Evolutionary conservation across 192 early-diverging fungal species (phyloP).

Genomic region (Funneliformis mosseae): DNA sequence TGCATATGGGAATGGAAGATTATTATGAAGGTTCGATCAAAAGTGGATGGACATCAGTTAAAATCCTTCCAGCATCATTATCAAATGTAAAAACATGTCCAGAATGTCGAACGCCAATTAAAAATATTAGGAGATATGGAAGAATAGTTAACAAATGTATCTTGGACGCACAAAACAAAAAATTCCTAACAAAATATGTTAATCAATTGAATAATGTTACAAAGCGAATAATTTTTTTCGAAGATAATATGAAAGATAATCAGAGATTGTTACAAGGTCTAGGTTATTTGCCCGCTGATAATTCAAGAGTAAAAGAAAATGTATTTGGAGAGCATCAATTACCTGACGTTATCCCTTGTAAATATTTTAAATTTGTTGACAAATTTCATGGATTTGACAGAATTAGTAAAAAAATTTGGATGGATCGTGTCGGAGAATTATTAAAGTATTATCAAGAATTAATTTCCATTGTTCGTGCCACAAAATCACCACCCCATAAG

Average conservation of each 20-base stretch:
- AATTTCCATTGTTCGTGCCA: too few species aligned
- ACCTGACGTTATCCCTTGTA: too few species aligned
- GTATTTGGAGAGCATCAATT: too few species aligned
- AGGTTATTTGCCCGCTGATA: not conserved
- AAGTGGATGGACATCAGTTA: not conserved
- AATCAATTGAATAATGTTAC: not conserved
- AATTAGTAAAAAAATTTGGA: too few species aligned
- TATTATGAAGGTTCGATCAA: constrained; percentile 40
- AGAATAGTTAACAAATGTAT: constrained; percentile 20
- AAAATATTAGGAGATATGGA: constrained; percentile 19
- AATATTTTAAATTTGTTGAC: too few species aligned
- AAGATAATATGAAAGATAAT: not conserved
- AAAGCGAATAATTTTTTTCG: not conserved
- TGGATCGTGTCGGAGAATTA: too few species aligned
- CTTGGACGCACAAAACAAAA: constrained; percentile 26
- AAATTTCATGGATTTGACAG: too few species aligned
- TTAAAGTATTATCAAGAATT: too few species aligned
- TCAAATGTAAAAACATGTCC: constrained; percentile 6
- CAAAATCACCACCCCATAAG: too few species aligned
- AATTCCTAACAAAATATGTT: constrained; percentile 24
- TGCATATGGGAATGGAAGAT: constrained; percentile 43
- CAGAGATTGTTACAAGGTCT: too few species aligned
- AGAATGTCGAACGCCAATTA: constrained; percentile 6
- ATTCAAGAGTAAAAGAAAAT: too few species aligned
- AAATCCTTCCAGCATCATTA: not conserved